These are phyloP conservation scores for Leishmania lainsoni DNA, from an alignment of 208 protist species.

Conservation along the genomic window DNA sequence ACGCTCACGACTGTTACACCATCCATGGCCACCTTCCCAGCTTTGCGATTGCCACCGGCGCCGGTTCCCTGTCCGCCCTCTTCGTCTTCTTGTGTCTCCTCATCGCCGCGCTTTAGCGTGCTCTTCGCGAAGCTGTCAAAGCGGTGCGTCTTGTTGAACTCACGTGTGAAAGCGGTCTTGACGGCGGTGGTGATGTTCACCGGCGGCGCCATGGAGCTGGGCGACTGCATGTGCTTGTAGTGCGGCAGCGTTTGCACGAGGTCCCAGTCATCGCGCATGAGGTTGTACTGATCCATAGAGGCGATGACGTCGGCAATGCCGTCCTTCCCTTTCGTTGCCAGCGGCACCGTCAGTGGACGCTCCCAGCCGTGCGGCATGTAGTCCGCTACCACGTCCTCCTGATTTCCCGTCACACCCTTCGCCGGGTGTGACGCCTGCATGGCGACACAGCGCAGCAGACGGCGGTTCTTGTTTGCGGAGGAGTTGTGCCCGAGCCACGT, in stretches of 20 bases:
- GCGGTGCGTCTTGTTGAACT: constrained; percentile 89
- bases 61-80: constrained; percentile 26
- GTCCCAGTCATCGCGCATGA: constrained; percentile 92
- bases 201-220: constrained; percentile 13
- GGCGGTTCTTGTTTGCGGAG: constrained; percentile 86
- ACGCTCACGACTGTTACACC: constrained; percentile 25
- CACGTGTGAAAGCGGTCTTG: constrained; percentile 89
- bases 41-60: constrained; percentile 7
- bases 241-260: constrained; percentile 73
- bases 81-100: constrained; percentile 17
- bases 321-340: constrained; percentile 64
- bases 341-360: constrained; percentile 54
- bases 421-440: constrained; percentile 63
- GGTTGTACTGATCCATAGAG: constrained; percentile 87
- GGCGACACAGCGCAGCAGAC: constrained; percentile 67
- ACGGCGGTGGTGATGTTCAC: constrained; percentile 67
- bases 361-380: constrained; percentile 88
- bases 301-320: constrained; percentile 73
- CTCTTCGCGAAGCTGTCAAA: constrained; percentile 71
- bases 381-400: constrained; percentile 80
- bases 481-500: constrained; percentile 90
- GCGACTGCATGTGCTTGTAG: constrained; percentile 71
- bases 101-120: constrained; percentile 42
- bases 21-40: constrained; percentile 12
- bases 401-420: constrained; percentile 63